Conservation (phyloP, 2,329 filamentous ascomycete species). For the Colletotrichum siamense region DNA sequence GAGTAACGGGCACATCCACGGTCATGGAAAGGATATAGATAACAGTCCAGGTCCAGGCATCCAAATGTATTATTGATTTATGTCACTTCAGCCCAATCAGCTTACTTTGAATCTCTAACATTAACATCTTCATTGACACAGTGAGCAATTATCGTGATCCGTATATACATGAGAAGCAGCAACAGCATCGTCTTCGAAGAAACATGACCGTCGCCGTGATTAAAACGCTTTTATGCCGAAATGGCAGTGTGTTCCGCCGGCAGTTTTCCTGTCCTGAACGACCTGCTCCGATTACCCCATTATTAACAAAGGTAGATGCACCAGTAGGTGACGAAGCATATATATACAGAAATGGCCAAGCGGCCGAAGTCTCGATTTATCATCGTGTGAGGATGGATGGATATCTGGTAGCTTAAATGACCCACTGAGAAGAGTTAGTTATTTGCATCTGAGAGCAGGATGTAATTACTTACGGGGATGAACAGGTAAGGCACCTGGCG, state of each 20-base stretch:
- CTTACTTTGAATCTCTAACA: background rate
- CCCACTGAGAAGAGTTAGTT: background rate
- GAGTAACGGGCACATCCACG: too few species aligned
- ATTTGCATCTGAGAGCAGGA: background rate
- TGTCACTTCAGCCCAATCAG: background rate
- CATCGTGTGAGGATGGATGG: background rate
- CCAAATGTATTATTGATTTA: background rate
- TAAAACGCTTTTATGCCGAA: background rate
- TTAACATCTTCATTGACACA: background rate
- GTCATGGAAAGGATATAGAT: too few species aligned
- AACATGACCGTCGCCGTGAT: background rate
- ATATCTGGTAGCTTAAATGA: background rate
- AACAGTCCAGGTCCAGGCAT: too few species aligned
- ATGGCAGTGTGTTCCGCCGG: background rate
- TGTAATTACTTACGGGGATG: conserved; percentile 52
- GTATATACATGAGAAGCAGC: background rate
- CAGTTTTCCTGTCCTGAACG: background rate
- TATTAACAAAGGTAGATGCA: background rate
- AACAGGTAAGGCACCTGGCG: conserved; percentile 81
- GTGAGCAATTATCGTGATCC: background rate
- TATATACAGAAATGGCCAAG: background rate
- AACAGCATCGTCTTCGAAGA: background rate
- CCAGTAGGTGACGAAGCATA: background rate
- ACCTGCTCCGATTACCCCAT: background rate
- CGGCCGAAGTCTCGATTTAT: background rate